phyloP scores from a whole-genome alignment of 106 monocot species.

The Dendrobium huoshanense region DNA sequence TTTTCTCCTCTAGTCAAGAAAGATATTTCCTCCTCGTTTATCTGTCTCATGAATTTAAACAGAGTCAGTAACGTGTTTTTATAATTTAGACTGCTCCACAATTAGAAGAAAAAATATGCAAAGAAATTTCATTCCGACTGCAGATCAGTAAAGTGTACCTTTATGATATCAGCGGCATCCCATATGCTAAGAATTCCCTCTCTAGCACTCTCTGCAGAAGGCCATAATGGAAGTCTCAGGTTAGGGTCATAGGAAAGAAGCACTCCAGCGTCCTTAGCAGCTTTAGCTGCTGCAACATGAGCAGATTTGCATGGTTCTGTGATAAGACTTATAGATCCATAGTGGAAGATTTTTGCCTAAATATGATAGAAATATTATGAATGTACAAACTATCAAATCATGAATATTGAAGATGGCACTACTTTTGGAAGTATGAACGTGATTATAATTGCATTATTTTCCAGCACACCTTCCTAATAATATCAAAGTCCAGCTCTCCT shows the following conservation, averaged over 20 bases:
- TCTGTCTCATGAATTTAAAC: conserved; percentile 33
- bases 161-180: conserved; percentile 91
- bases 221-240: conserved; percentile 90
- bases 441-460: neutral
- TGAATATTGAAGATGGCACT: neutral
- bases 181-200: conserved; percentile 95
- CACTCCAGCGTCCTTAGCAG: conserved; percentile 87
- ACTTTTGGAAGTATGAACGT: conserved; percentile 3
- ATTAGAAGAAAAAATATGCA: neutral
- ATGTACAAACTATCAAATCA: neutral
- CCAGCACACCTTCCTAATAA: conserved; percentile 64
- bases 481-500: conserved; percentile 79
- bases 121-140: neutral
- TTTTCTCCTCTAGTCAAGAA: conserved; percentile 87
- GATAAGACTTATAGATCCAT: conserved; percentile 97
- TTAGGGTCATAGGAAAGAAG: conserved; percentile 96
- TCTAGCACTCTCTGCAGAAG: conserved; percentile 86
- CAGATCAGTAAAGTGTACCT: conserved; percentile 32
- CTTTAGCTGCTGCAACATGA: conserved; percentile 79
- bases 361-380: neutral
- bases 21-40: conserved; percentile 88
- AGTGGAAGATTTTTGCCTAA: conserved; percentile 94
- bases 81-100: neutral
- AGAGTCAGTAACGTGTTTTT: neutral
- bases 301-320: conserved; percentile 96